A percentile compares a stretch with the other conserved stretches of the same genome.
Evolutionary conservation across 2,329 filamentous ascomycete genomes (phyloP).

Genomic region (Diaporthe batatas): DNA sequence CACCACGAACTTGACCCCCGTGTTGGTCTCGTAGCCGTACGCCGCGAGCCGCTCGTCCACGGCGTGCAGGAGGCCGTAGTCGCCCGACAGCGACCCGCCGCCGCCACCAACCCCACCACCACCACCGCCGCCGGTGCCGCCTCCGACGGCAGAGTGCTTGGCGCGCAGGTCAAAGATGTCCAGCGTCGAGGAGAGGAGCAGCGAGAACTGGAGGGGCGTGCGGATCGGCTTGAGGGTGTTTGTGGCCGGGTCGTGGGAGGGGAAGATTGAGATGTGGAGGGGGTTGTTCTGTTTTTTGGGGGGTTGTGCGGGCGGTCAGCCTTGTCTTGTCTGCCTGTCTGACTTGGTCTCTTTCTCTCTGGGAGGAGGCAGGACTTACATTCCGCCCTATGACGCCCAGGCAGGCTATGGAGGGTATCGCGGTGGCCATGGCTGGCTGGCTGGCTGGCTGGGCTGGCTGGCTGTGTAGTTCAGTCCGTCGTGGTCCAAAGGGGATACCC

Average conservation of each 20-base stretch:
- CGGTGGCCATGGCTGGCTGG: conserved; percentile 63
- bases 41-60: conserved; percentile 93
- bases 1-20: conserved; percentile 89
- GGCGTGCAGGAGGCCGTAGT: conserved; percentile 91
- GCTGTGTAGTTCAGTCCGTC: neutral
- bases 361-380: conserved; percentile 63
- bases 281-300: conserved; percentile 82
- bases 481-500: conserved; percentile 3
- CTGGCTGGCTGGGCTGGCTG: no score
- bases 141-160: conserved; percentile 59
- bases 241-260: conserved; percentile 73
- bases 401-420: conserved; percentile 87
- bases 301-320: neutral
- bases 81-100: conserved; percentile 73
- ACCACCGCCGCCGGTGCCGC: neutral
- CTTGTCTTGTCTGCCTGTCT: no score
- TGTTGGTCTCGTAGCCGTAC: conserved; percentile 98
- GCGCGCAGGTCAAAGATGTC: conserved; percentile 93
- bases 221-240: conserved; percentile 68
- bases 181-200: conserved; percentile 89
- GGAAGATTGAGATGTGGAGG: conserved; percentile 92
- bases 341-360: no score
- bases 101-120: neutral
- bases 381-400: conserved; percentile 95
- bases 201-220: conserved; percentile 88